Conservation (phyloP, 768 basidiomycete genomes). For the Strobilomyces dryophilus region DNA sequence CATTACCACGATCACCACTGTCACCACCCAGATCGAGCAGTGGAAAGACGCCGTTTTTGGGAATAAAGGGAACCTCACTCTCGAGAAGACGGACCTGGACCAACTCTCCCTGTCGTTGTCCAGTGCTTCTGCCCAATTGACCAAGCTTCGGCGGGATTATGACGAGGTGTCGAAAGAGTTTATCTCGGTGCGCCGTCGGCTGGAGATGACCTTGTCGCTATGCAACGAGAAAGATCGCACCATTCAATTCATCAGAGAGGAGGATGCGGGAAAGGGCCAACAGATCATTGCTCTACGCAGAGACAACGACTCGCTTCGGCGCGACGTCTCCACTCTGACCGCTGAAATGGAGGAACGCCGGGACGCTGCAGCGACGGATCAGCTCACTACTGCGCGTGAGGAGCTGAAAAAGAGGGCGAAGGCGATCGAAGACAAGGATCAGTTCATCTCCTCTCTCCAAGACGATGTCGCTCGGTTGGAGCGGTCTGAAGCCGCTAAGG, state of each 20-base stretch:
- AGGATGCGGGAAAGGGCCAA: neutral
- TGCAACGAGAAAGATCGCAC: neutral
- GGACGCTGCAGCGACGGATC: neutral
- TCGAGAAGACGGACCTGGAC: constrained; percentile 7
- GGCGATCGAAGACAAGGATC: neutral
- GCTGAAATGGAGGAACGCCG: neutral
- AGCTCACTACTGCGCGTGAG: neutral
- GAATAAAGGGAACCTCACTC: neutral
- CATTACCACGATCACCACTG: neutral
- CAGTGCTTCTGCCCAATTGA: neutral
- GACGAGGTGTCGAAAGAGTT: neutral
- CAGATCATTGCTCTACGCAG: neutral
- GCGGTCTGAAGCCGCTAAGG: neutral
- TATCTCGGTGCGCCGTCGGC: neutral
- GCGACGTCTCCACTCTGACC: neutral
- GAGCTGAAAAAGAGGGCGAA: neutral
- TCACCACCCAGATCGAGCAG: neutral
- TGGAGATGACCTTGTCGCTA: neutral
- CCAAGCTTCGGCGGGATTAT: constrained; percentile 1
- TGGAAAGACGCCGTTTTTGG: neutral
- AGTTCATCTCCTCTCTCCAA: neutral
- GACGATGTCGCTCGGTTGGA: neutral
- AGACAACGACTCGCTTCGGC: neutral
- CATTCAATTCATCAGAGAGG: neutral
- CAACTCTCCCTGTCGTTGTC: constrained; percentile 1